Base-by-base conservation (phyloP, 2,329 filamentous ascomycete species). In the Colletotrichum liaoningense region DNA sequence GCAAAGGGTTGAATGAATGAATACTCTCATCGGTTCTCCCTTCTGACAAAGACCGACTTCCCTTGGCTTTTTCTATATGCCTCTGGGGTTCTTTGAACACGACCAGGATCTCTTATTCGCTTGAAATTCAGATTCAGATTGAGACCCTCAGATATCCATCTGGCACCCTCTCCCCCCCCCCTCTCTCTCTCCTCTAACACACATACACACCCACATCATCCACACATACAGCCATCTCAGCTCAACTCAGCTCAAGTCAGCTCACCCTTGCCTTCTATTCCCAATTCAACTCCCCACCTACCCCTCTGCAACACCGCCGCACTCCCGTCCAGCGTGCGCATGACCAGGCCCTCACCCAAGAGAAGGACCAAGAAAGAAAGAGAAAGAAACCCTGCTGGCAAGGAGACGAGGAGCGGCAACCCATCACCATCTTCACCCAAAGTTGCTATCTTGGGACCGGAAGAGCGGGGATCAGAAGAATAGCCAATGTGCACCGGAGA, bases 1-100 rank as follows among this genome's bases (percentile, higher is more conserved):
- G 52, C 24, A 42, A 60, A 46, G 28, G 67, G 49, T 60, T 58
- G 42, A 56, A 62, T 71, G 71, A 73, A 71, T 71, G 71, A 59
- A 65, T 42, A 30, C 56, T 42, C 35, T 22, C 42, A 22, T 49
- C 42, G 42, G 42, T 56, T 62, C 33, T 28, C 35, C 49, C 14
- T 30, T 54, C 55, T 62, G 56, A 73, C 71, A 73, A 73, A 73
- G 71, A 57, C 67, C 24, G 35, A 30, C 16, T 19, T 19, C 67
- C 55, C 28, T 58, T 57, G 71, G 62, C 71, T 71, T 73, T 70
- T 49, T 70, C 46, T 38, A 35, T 28, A 42, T 55, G 35, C 30
- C 42, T 55, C 55, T 62, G 56, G 28, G 24, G 56, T 57, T 26
- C 60, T 74, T 64, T 42, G 42, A 49, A 28, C 64, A 67, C 46